phyloP scores from a whole-genome alignment of 345 rosid genomes.

The Abelmoschus esculentus region DNA sequence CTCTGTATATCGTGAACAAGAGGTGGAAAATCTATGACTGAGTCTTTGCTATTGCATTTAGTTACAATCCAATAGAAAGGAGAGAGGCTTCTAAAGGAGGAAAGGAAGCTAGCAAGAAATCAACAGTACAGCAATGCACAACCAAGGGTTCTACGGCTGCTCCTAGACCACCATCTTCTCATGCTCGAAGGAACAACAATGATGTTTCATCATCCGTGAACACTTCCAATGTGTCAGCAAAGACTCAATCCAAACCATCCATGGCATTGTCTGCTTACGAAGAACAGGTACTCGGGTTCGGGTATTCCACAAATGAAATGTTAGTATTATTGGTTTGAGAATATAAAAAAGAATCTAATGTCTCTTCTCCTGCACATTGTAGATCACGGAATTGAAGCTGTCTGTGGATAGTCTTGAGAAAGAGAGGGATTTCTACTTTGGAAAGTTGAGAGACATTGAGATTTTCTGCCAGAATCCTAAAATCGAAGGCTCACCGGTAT shows the following conservation, averaged over 20 bases:
- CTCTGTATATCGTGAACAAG: not conserved
- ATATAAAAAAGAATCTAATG: constrained; percentile 9
- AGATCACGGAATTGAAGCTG: constrained; percentile 92
- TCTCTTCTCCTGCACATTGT: constrained; percentile 9
- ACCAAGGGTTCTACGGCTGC: constrained; percentile 47
- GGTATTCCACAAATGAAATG: not conserved
- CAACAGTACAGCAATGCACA: constrained; percentile 50
- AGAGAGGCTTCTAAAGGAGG: constrained; percentile 90
- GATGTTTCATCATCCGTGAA: constrained; percentile 42
- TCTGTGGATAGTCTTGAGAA: constrained; percentile 89
- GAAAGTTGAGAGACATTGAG: constrained; percentile 82
- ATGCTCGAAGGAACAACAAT: constrained; percentile 39
- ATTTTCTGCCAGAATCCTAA: constrained; percentile 67
- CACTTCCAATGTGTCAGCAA: constrained; percentile 37
- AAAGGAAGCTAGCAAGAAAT: constrained; percentile 70
- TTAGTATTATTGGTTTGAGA: not conserved
- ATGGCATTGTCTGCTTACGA: constrained; percentile 56
- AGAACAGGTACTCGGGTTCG: constrained; percentile 44
- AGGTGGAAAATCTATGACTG: not conserved
- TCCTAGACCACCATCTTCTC: constrained; percentile 48
- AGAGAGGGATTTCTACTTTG: constrained; percentile 91
- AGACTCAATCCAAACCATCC: constrained; percentile 40
- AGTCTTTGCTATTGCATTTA: constrained; percentile 9
- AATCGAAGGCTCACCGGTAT: constrained; percentile 60
- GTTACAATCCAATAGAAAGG: constrained; percentile 85